Evolutionary conservation across 306 rosid genomes (phyloP).

Genomic region (Rubus idaeus): DNA sequence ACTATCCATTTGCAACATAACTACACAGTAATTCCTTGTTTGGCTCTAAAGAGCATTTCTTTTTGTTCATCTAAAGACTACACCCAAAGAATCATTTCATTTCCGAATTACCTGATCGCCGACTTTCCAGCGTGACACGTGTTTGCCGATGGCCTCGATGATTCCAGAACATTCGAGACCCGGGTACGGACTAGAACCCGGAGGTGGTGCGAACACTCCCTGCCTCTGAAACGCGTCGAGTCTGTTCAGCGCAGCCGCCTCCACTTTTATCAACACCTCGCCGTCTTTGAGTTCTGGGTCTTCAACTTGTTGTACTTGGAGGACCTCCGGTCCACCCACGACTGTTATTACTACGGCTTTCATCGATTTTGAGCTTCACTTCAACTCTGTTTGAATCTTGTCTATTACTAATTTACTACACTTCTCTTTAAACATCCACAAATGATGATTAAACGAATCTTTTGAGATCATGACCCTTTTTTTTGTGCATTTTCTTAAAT

Average conservation of each 20-base stretch:
- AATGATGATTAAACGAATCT: background rate
- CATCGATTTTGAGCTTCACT: slow-evolving; percentile 19
- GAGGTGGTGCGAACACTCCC: slow-evolving; percentile 72
- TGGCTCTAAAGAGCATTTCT: no score
- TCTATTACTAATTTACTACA: background rate
- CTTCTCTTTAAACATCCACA: no score
- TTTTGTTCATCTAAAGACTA: no score
- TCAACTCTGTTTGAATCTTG: background rate
- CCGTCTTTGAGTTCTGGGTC: slow-evolving; percentile 63
- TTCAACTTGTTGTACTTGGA: slow-evolving; percentile 59
- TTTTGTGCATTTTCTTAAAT: no score
- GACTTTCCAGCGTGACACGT: slow-evolving; percentile 71
- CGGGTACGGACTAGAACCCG: slow-evolving; percentile 65
- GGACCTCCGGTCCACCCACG: slow-evolving; percentile 78
- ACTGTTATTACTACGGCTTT: slow-evolving; percentile 69
- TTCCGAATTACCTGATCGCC: slow-evolving; percentile 64
- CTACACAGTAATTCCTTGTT: no score
- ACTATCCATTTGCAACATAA: no score
- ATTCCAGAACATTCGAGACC: slow-evolving; percentile 93
- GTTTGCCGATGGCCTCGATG: slow-evolving; percentile 52
- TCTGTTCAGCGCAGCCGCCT: slow-evolving; percentile 75
- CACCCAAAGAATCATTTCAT: no score
- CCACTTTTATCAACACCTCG: slow-evolving; percentile 66
- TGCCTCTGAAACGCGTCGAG: slow-evolving; percentile 74
- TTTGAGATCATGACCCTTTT: no score